Evolutionary conservation across 345 rosid species (phyloP).

Genomic region (Bruguiera gymnorhiza): DNA sequence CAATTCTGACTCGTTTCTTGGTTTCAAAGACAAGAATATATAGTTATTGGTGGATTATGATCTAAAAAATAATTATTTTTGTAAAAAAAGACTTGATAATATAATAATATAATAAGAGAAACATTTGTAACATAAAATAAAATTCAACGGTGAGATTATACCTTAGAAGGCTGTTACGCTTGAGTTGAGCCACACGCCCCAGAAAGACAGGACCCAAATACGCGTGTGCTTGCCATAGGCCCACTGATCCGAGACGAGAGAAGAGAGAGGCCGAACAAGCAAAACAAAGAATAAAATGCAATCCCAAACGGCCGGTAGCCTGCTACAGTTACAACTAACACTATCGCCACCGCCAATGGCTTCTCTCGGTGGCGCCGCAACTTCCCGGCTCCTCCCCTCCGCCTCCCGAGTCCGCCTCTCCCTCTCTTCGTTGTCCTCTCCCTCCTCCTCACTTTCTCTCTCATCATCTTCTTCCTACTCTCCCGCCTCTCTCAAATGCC

Average conservation of each 20-base stretch:
- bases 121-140: too few relatives aligned
- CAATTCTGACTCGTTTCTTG: too few relatives aligned
- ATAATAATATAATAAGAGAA: too few relatives aligned
- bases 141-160: too few relatives aligned
- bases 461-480: conserved; percentile 26
- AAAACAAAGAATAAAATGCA: neutral
- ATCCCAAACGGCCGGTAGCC: conserved; percentile 6
- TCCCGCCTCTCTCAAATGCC: conserved; percentile 45
- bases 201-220: neutral
- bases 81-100: too few relatives aligned
- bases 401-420: conserved; percentile 35
- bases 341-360: conserved; percentile 37
- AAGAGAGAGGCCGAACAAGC: neutral
- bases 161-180: too few relatives aligned
- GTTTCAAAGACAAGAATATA: too few relatives aligned
- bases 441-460: conserved; percentile 22
- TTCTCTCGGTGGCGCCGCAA: conserved; percentile 52
- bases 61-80: too few relatives aligned
- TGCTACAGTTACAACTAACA: conserved; percentile 8
- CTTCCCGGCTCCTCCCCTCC: conserved; percentile 50
- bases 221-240: neutral
- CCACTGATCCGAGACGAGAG: neutral
- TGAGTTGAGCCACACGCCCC: too few relatives aligned
- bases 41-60: too few relatives aligned
- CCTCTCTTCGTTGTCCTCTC: conserved; percentile 23